These are phyloP conservation scores for Immersiporthe knoxdaviesiana DNA, from an alignment of 2,329 filamentous ascomycete species.

Conservation along the genomic window DNA sequence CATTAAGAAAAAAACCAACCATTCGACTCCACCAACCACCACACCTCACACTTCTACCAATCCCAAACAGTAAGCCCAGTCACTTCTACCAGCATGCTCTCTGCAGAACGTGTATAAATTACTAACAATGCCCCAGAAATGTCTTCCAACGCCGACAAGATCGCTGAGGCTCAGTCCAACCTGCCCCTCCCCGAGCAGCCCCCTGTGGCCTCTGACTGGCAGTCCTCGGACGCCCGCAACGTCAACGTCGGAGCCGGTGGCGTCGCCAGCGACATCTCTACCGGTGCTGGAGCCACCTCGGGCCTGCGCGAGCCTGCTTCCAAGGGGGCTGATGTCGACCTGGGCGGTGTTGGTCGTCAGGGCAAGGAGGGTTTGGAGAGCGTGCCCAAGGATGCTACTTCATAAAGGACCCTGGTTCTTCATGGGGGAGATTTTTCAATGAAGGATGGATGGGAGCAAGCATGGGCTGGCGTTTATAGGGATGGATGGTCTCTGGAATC, in stretches of 20 bases:
- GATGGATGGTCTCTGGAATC: neutral
- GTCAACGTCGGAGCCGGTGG: constrained; percentile 72
- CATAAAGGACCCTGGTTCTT: constrained; percentile 31
- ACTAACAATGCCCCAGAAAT: constrained; percentile 36
- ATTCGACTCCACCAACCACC: neutral
- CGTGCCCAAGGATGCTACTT: constrained; percentile 63
- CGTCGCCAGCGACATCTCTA: constrained; percentile 55
- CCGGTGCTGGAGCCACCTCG: constrained; percentile 49
- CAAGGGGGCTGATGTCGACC: constrained; percentile 55
- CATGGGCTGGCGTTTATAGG: constrained; percentile 16
- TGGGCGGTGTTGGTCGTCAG: constrained; percentile 66
- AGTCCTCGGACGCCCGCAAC: constrained; percentile 69
- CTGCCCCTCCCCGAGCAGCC: constrained; percentile 81
- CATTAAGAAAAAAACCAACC: neutral
- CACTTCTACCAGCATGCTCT: too few relatives aligned
- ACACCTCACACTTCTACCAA: neutral
- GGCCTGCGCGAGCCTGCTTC: constrained; percentile 65
- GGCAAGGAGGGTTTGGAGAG: constrained; percentile 60
- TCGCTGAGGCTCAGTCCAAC: constrained; percentile 70
- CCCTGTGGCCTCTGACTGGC: constrained; percentile 75
- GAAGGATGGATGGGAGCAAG: constrained; percentile 2
- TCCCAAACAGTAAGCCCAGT: constrained; percentile 20
- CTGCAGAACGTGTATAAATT: neutral
- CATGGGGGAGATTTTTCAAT: neutral
- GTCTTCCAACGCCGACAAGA: constrained; percentile 64